These are phyloP conservation scores for Acacia confusa DNA, from an alignment of 306 rosid genomes.

Conservation along the genomic window DNA sequence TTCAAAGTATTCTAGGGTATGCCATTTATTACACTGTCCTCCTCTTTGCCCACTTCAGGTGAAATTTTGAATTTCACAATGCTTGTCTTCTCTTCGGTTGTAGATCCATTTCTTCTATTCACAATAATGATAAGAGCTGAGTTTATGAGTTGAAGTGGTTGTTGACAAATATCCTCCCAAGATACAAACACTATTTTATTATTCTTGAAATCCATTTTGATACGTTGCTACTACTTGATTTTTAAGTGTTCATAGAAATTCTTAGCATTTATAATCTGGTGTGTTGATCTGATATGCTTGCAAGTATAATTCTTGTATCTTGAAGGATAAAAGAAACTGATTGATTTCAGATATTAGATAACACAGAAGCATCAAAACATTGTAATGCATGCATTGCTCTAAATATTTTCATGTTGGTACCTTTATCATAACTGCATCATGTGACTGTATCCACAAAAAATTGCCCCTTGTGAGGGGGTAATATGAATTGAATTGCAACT, in stretches of 20 bases:
- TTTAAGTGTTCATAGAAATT: slow-evolving; percentile 21
- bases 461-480: not conserved
- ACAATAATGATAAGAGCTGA: too few species aligned
- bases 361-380: not conserved
- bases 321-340: slow-evolving; percentile 23
- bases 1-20: too few species aligned
- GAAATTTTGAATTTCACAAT: too few species aligned
- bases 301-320: not conserved
- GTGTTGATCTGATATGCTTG: not conserved
- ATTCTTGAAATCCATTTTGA: slow-evolving; percentile 4
- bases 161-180: slow-evolving; percentile 14
- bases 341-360: not conserved
- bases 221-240: not conserved
- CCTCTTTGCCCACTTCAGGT: too few species aligned
- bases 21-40: too few species aligned
- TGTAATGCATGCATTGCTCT: not conserved
- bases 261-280: not conserved
- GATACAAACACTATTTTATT: not conserved
- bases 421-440: not conserved
- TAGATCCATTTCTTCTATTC: too few species aligned
- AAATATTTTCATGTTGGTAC: not conserved
- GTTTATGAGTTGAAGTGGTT: too few species aligned
- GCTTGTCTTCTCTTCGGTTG: too few species aligned
- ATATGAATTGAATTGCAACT: slow-evolving; percentile 20
- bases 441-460: not conserved